phyloP scores from a whole-genome alignment of 2,329 filamentous ascomycete species.

The Cytospora chrysosperma region DNA sequence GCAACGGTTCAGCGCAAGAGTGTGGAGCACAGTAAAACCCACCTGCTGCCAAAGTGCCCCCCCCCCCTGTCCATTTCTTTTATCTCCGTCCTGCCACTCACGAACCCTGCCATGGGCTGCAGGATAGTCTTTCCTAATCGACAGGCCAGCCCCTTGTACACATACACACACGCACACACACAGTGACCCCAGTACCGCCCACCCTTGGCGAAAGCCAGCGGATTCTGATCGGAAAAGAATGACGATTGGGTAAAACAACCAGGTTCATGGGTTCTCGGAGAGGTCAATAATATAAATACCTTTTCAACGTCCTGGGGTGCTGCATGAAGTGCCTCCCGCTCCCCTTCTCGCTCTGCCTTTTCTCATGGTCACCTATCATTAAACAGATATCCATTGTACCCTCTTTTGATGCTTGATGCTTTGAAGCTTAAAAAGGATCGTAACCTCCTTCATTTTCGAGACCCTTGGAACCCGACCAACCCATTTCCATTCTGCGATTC shows the following conservation, averaged over 20 bases:
- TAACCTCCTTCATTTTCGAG: slow-evolving; percentile 9
- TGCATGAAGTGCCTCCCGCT: slow-evolving; percentile 15
- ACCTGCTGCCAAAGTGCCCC: slow-evolving; percentile 6
- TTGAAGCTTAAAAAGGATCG: neutral
- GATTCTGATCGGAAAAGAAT: slow-evolving; percentile 12
- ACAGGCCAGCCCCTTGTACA: slow-evolving; percentile 14
- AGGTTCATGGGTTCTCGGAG: slow-evolving; percentile 16
- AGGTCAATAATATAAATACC: slow-evolving; percentile 17
- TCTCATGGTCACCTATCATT: slow-evolving; percentile 4
- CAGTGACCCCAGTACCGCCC: slow-evolving; percentile 7
- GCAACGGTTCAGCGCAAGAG: neutral
- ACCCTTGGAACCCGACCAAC: neutral
- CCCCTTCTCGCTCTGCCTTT: slow-evolving; percentile 14
- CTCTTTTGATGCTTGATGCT: slow-evolving; percentile 19
- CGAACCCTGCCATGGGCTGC: slow-evolving; percentile 14
- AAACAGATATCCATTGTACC: slow-evolving; percentile 8
- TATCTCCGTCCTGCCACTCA: slow-evolving; percentile 11
- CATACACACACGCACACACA: neutral
- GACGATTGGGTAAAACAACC: slow-evolving; percentile 13
- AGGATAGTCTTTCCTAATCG: slow-evolving; percentile 2
- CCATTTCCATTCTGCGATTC: neutral
- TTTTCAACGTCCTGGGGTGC: slow-evolving; percentile 15
- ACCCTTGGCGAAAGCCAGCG: slow-evolving; percentile 10
- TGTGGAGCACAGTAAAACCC: slow-evolving; percentile 11
- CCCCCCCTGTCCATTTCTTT: slow-evolving; percentile 13